phyloP scores from a whole-genome alignment of 495 filamentous ascomycete species.

The Aspergillus cavernicola region DNA sequence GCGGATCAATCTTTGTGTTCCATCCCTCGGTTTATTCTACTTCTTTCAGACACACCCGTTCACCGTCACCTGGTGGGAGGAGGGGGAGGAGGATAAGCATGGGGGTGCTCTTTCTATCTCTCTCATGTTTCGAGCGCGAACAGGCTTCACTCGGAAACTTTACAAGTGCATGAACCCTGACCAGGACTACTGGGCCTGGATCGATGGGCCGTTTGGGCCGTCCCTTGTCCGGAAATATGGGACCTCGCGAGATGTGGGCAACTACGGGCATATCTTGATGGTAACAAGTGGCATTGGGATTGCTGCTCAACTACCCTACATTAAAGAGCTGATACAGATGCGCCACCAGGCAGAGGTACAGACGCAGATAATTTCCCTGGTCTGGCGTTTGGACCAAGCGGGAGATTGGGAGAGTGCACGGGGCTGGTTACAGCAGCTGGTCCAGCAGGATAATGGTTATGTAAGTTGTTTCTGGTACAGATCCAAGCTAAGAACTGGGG shows the following conservation, averaged over 20 bases:
- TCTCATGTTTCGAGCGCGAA: slow-evolving; percentile 26
- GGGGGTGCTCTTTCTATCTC: slow-evolving; percentile 19
- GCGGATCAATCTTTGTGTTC: slow-evolving; percentile 26
- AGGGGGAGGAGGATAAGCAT: slow-evolving; percentile 14
- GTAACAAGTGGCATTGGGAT: slow-evolving; percentile 36
- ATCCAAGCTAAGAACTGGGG: neutral
- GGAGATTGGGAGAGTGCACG: slow-evolving; percentile 18
- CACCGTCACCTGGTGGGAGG: slow-evolving; percentile 32
- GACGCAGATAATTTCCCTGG: slow-evolving; percentile 28
- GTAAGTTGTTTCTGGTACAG: slow-evolving; percentile 7
- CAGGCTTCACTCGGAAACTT: slow-evolving; percentile 29
- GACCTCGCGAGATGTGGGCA: slow-evolving; percentile 15
- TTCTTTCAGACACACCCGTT: slow-evolving; percentile 31
- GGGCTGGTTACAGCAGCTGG: slow-evolving; percentile 20
- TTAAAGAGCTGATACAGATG: slow-evolving; percentile 31
- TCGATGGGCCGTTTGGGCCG: slow-evolving; percentile 35
- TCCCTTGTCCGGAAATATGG: slow-evolving; percentile 9
- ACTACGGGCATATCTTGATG: slow-evolving; percentile 33
- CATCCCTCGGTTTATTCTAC: slow-evolving; percentile 21
- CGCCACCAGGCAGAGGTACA: slow-evolving; percentile 23
- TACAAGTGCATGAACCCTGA: slow-evolving; percentile 10
- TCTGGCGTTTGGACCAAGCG: slow-evolving; percentile 29
- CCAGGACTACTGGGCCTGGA: slow-evolving; percentile 20
- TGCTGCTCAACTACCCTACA: slow-evolving; percentile 33
- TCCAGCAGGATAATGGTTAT: slow-evolving; percentile 19